These are phyloP conservation scores for Nakazawaea wyomingensis DNA, from an alignment of 805 yeast genomes.

Conservation along the genomic window DNA sequence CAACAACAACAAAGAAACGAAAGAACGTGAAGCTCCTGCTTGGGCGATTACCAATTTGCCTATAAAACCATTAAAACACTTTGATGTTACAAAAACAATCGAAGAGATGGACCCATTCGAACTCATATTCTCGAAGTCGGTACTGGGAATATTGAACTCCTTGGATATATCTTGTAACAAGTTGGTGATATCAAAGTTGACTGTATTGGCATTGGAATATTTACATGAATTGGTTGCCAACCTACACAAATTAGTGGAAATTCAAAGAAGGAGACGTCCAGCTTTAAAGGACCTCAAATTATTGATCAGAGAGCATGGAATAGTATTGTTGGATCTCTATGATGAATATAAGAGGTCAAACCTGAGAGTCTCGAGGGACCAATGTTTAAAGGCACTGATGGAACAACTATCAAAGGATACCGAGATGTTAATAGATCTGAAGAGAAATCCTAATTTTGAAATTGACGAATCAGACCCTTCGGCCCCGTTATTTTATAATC, in stretches of 20 bases:
- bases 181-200: slow-evolving; percentile 34
- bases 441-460: slow-evolving; percentile 10
- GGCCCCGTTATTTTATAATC: slow-evolving; percentile 48
- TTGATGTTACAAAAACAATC: background rate
- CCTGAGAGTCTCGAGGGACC: slow-evolving; percentile 15
- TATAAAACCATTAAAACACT: background rate
- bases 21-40: background rate
- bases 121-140: slow-evolving; percentile 18
- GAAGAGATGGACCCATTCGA: slow-evolving; percentile 6
- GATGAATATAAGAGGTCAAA: slow-evolving; percentile 28
- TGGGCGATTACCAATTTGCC: slow-evolving; percentile 7
- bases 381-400: slow-evolving; percentile 7
- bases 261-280: slow-evolving; percentile 57
- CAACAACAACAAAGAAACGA: background rate
- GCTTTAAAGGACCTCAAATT: slow-evolving; percentile 46
- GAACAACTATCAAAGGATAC: slow-evolving; percentile 14
- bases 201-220: slow-evolving; percentile 29
- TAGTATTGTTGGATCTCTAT: slow-evolving; percentile 35
- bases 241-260: slow-evolving; percentile 46
- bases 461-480: slow-evolving; percentile 30
- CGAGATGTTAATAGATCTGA: slow-evolving; percentile 14
- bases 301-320: slow-evolving; percentile 36
- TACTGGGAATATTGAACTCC: slow-evolving; percentile 31
- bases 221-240: slow-evolving; percentile 33
- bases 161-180: slow-evolving; percentile 25